phyloP scores from a whole-genome alignment of 805 yeast species.

The Myxozyma udenii region DNA sequence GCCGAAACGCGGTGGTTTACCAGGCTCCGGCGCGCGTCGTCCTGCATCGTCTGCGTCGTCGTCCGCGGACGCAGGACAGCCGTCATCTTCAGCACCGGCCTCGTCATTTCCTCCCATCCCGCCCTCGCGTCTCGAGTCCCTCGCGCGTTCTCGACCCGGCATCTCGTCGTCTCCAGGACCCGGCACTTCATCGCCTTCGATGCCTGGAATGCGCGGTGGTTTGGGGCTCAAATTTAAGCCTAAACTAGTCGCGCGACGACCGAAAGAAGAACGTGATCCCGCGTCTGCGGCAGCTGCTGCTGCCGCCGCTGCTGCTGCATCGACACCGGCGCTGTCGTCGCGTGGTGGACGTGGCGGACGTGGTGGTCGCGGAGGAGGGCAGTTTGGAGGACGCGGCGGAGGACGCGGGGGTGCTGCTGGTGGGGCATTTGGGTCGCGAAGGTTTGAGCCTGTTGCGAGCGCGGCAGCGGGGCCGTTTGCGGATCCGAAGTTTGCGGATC shows the following conservation, averaged over 20 bases:
- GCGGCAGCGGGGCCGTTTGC: constrained; percentile 27
- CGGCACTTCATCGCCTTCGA: too few species aligned
- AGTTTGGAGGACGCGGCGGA: constrained; percentile 11
- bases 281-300: constrained; percentile 13
- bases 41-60: neutral
- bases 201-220: too few species aligned
- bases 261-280: constrained; percentile 49
- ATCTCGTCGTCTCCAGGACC: neutral
- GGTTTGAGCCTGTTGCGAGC: constrained; percentile 15
- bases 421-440: constrained; percentile 2
- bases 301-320: constrained; percentile 1
- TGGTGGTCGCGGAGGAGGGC: constrained; percentile 4
- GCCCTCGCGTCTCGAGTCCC: constrained; percentile 4
- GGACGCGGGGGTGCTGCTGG: constrained; percentile 15
- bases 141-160: neutral
- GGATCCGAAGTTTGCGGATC: constrained; percentile 24
- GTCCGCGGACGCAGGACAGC: neutral
- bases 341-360: constrained; percentile 18
- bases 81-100: neutral
- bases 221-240: constrained; percentile 63
- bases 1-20: constrained; percentile 6
- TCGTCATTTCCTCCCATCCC: constrained; percentile 1
- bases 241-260: constrained; percentile 71
- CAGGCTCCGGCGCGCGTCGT: neutral
- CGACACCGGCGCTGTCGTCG: constrained; percentile 3